phyloP scores from a whole-genome alignment of 2,329 filamentous ascomycete genomes.

The Clarireedia homoeocarpa region DNA sequence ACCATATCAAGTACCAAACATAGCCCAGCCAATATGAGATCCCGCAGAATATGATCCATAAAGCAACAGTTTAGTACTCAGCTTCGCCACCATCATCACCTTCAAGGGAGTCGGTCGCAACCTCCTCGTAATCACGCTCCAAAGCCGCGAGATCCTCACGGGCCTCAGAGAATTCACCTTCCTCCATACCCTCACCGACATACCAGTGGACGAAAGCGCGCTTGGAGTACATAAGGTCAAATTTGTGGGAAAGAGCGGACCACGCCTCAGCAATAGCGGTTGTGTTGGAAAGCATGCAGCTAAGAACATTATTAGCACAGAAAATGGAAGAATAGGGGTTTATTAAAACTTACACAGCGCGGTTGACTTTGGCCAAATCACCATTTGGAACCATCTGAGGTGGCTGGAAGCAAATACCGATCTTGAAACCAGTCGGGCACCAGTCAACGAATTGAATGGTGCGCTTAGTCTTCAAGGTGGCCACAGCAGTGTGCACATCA shows the following conservation, averaged over 20 bases:
- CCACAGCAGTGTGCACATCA: slow-evolving; percentile 51
- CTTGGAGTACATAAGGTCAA: slow-evolving; percentile 64
- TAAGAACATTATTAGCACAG: background rate
- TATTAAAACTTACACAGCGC: slow-evolving; percentile 32
- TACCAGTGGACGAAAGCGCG: slow-evolving; percentile 65
- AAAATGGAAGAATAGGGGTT: too few species aligned
- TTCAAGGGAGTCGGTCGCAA: slow-evolving; percentile 47
- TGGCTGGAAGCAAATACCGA: slow-evolving; percentile 60
- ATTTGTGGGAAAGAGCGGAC: slow-evolving; percentile 57
- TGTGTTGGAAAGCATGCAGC: slow-evolving; percentile 61
- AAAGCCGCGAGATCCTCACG: slow-evolving; percentile 58
- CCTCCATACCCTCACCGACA: slow-evolving; percentile 63
- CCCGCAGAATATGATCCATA: slow-evolving; percentile 19
- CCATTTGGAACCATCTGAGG: slow-evolving; percentile 43
- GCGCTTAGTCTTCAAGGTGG: slow-evolving; percentile 52
- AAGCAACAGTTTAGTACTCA: slow-evolving; percentile 32
- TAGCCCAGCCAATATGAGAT: slow-evolving; percentile 25
- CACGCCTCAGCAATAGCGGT: slow-evolving; percentile 60
- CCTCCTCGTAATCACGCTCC: slow-evolving; percentile 59
- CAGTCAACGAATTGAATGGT: slow-evolving; percentile 58
- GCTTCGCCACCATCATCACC: slow-evolving; percentile 42
- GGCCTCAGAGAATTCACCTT: slow-evolving; percentile 59
- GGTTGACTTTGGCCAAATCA: slow-evolving; percentile 45
- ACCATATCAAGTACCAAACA: slow-evolving; percentile 25
- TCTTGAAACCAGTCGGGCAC: slow-evolving; percentile 63